phyloP scores from a whole-genome alignment of 2,329 filamentous ascomycete species.

The Diaporthe longicolla region DNA sequence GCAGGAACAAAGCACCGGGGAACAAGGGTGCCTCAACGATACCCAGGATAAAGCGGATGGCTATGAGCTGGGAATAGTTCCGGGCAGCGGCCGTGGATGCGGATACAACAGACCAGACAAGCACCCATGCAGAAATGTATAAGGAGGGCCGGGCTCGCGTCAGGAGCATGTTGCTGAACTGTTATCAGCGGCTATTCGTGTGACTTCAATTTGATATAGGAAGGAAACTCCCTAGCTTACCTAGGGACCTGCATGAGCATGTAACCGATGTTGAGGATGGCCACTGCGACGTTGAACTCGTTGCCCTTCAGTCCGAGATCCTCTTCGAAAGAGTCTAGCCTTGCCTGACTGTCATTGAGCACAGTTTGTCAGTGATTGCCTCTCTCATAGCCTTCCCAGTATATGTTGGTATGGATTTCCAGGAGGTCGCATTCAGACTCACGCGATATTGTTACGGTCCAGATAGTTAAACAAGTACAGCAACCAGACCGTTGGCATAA shows the following conservation, averaged over 20 bases:
- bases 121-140: conserved; percentile 53
- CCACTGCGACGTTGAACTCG: conserved; percentile 30
- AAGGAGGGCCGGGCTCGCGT: conserved; percentile 52
- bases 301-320: conserved; percentile 8
- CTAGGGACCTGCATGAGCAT: conserved; percentile 60
- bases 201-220: conserved; percentile 43
- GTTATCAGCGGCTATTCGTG: conserved; percentile 43
- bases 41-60: conserved; percentile 58
- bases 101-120: conserved; percentile 57
- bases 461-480: conserved; percentile 53
- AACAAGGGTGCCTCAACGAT: conserved; percentile 58
- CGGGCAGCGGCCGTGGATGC: conserved; percentile 56
- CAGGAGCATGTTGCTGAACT: conserved; percentile 59
- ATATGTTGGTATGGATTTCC: too few species aligned
- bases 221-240: conserved; percentile 10
- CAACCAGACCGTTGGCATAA: conserved; percentile 57
- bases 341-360: conserved; percentile 47
- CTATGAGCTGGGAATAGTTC: conserved; percentile 57
- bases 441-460: conserved; percentile 15
- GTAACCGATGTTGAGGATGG: conserved; percentile 50
- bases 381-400: background rate
- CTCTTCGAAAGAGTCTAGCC: conserved; percentile 11
- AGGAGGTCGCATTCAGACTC: background rate
- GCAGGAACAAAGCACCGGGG: conserved; percentile 63
- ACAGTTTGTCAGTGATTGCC: conserved; percentile 42